phyloP scores from a whole-genome alignment of 1,284 basidiomycete genomes.

The Moniliella sp. region DNA sequence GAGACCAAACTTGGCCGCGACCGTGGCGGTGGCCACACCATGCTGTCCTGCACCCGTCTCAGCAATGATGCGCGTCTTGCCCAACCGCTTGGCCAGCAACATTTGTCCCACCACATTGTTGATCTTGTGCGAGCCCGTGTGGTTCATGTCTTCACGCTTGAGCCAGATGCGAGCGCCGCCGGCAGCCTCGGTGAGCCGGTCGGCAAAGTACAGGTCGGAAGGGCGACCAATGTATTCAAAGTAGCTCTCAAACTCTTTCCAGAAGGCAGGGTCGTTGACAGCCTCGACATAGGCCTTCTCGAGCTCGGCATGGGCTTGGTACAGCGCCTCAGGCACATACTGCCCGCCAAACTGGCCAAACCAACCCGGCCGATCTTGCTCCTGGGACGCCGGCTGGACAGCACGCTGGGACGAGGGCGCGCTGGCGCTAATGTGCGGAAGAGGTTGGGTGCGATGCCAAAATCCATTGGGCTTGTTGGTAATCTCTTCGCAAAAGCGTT shows the following conservation, averaged over 20 bases:
- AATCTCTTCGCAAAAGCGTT: too few relatives aligned
- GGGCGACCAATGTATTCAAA: conserved; percentile 75
- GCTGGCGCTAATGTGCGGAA: too few relatives aligned
- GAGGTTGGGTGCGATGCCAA: too few relatives aligned
- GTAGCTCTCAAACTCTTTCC: conserved; percentile 69
- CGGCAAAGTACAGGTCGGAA: conserved; percentile 50
- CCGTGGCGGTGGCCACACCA: conserved; percentile 92
- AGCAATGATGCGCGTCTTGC: conserved; percentile 89
- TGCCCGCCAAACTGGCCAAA: too few relatives aligned
- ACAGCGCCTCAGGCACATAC: conserved; percentile 77
- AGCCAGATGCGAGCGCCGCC: conserved; percentile 89
- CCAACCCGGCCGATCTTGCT: too few relatives aligned
- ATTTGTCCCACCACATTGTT: conserved; percentile 40
- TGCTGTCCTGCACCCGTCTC: conserved; percentile 99
- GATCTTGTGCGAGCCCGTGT: conserved; percentile 33
- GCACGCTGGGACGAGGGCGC: too few relatives aligned
- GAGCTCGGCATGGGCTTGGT: conserved; percentile 71
- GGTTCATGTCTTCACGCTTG: conserved; percentile 72
- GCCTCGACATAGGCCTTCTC: conserved; percentile 74
- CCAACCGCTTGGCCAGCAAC: conserved; percentile 67
- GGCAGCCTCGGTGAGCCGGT: conserved; percentile 51
- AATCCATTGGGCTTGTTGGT: too few relatives aligned
- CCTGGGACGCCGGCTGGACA: too few relatives aligned
- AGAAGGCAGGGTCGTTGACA: conserved; percentile 67
- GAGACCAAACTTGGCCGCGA: conserved; percentile 83